Evolutionary conservation across 495 filamentous ascomycete species (phyloP), one percentile per base, ranked within the genome.

Genomic region (Talaromyces thailandensis): DNA sequence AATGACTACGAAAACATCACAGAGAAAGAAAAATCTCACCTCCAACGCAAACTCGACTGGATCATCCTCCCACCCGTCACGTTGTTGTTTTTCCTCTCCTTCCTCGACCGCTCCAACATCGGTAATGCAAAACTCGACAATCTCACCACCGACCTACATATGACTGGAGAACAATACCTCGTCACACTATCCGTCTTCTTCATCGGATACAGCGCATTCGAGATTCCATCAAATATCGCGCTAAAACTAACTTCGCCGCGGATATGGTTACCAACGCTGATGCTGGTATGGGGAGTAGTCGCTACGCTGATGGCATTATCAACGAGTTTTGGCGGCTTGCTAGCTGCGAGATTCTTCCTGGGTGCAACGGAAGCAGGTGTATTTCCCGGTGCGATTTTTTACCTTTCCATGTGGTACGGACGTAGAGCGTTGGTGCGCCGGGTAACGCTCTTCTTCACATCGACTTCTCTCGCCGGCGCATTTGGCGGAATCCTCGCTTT

Each of bases 361-460:
- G 82, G 78, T 56, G 75, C 81, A 29, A 68, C 72, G 18, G 78
- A 79, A 65, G 82, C 79, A 51, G 86, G 85, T 0, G 76, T 90
- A 0, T 90, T 88, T 60, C 87, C 88, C 12, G 88, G 90, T 1
- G 88, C 92, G 0, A 88, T 91, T 1, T 92, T 88, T 70, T 91
- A 91, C 67, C 79, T 93, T n/a, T 88, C 86, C 1, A 91, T 91
- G 86, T 92, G 90, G 86, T 93, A 93, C 63, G 88, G 87, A 66
- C 77, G 88, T 18, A 82, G 81, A 28, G 89, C 92, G 68, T 80
- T 81, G 61, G 86, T 89, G 68, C 90, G 85, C 66, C 84, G 89
- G 0, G 82, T 92, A 40, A 85, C 88, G 9, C 73, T 92, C 1
- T 92, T 93, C 72, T 91, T 92, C 63, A 85, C 83, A 60, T 84